A percentile compares a stretch with the other conserved stretches of the same genome.
These are phyloP conservation scores for Psophocarpus tetragonolobus DNA, from an alignment of 306 rosid genomes.

Conservation along the genomic window DNA sequence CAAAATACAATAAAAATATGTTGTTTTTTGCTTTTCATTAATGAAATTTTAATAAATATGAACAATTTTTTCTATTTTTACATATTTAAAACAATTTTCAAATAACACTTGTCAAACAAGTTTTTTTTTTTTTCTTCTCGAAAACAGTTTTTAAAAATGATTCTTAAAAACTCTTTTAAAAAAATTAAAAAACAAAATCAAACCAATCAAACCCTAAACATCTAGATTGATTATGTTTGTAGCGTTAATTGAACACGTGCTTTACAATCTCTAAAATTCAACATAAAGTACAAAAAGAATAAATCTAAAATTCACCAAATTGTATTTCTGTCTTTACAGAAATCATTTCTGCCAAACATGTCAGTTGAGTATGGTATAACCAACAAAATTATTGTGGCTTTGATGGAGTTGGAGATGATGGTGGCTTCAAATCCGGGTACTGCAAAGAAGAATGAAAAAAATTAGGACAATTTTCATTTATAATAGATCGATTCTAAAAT, in stretches of 20 bases:
- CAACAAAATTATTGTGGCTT: constrained; percentile 51
- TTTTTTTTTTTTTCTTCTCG: too few relatives aligned
- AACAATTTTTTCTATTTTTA: too few relatives aligned
- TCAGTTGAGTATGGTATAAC: constrained; percentile 8
- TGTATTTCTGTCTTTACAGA: constrained; percentile 2
- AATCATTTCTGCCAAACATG: constrained; percentile 11
- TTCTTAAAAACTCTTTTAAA: too few relatives aligned
- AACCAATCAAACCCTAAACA: too few relatives aligned
- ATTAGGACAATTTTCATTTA: neutral
- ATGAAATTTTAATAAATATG: too few relatives aligned
- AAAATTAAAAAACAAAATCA: too few relatives aligned
- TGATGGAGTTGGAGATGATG: constrained; percentile 75
- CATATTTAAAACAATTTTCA: too few relatives aligned
- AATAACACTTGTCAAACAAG: too few relatives aligned
- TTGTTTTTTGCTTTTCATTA: too few relatives aligned
- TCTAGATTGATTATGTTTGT: neutral
- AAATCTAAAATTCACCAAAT: neutral
- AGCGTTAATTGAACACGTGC: neutral
- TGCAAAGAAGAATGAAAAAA: constrained; percentile 35
- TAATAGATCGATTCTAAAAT: neutral
- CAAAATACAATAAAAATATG: too few relatives aligned
- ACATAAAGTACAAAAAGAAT: constrained; percentile 13
- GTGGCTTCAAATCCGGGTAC: constrained; percentile 89
- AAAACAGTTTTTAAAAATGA: too few relatives aligned
- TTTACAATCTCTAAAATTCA: constrained; percentile 25